Percentiles rank a stretch among this genome's conserved stretches.
phyloP scores from a whole-genome alignment of 202 grass and related monocot species.

The Panicum virgatum region DNA sequence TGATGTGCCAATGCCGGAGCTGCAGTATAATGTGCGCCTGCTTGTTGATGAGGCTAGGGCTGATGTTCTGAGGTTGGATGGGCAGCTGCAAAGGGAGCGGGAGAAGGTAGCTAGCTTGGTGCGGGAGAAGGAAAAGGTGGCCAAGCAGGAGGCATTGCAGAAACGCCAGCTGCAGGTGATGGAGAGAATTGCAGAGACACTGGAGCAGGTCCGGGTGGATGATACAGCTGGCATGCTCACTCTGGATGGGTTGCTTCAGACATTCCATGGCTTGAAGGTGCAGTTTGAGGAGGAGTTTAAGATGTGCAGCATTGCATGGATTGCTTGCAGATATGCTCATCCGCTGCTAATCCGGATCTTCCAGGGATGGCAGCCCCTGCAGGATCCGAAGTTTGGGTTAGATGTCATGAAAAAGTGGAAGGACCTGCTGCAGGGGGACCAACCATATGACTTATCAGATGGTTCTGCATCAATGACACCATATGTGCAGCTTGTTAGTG shows the following conservation, averaged over 20 bases:
- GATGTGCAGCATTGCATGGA: conserved; percentile 77
- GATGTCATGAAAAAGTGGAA: conserved; percentile 66
- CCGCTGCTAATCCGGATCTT: conserved; percentile 70
- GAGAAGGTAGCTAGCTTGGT: conserved; percentile 78
- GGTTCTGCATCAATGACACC: conserved; percentile 54
- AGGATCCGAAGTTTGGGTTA: conserved; percentile 76
- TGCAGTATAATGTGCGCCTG: conserved; percentile 85
- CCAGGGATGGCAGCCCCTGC: conserved; percentile 83
- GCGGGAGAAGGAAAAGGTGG: conserved; percentile 73
- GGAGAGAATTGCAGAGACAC: conserved; percentile 61
- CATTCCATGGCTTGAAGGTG: conserved; percentile 66
- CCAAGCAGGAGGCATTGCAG: conserved; percentile 67
- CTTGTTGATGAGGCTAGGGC: conserved; percentile 74
- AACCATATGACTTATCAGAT: conserved; percentile 78
- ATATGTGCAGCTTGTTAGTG: conserved; percentile 79
- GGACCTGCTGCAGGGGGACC: conserved; percentile 82
- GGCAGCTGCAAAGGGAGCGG: conserved; percentile 65
- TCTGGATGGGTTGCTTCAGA: conserved; percentile 63
- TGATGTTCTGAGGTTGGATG: conserved; percentile 81
- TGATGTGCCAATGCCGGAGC: conserved; percentile 84
- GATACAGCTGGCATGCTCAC: conserved; percentile 62
- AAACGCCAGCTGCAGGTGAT: conserved; percentile 65
- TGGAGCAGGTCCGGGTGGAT: conserved; percentile 65
- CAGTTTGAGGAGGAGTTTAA: conserved; percentile 72
- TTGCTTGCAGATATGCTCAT: conserved; percentile 78